Conservation (phyloP, 2,329 filamentous ascomycete genomes). For the Claviceps digitariae region DNA sequence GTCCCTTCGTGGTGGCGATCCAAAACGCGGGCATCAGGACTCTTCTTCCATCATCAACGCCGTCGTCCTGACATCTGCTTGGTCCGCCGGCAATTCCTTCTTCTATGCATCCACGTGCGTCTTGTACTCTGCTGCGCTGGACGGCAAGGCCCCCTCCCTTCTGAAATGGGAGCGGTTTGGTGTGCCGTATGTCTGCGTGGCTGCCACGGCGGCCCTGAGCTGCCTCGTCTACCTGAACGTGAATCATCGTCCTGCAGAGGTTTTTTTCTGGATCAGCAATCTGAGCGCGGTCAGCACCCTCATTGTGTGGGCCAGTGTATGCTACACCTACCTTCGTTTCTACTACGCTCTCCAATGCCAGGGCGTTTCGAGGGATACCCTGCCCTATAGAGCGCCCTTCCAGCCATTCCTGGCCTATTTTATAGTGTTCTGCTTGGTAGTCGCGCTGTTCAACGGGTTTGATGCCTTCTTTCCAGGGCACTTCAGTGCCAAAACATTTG, state of each 20-base stretch:
- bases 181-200: slow-evolving; percentile 14
- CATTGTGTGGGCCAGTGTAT: slow-evolving; percentile 55
- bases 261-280: slow-evolving; percentile 17
- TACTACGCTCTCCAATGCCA: slow-evolving; percentile 51
- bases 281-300: slow-evolving; percentile 55
- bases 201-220: not conserved
- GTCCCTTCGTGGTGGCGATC: slow-evolving; percentile 46
- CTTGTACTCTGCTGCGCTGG: slow-evolving; percentile 32
- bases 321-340: slow-evolving; percentile 57
- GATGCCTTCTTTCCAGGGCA: slow-evolving; percentile 22
- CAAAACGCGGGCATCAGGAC: slow-evolving; percentile 29
- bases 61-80: slow-evolving; percentile 43
- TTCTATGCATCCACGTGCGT: slow-evolving; percentile 36
- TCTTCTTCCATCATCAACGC: slow-evolving; percentile 40
- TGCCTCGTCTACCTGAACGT: not conserved
- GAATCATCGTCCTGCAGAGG: not conserved
- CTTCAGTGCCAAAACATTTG: slow-evolving; percentile 35
- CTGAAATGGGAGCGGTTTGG: slow-evolving; percentile 16
- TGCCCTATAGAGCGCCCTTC: slow-evolving; percentile 51
- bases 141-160: slow-evolving; percentile 27
- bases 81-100: slow-evolving; percentile 45
- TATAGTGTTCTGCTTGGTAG: slow-evolving; percentile 40
- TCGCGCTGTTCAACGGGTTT: slow-evolving; percentile 61
- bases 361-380: slow-evolving; percentile 46
- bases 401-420: slow-evolving; percentile 59